Evolutionary conservation across 2,329 filamentous ascomycete species (phyloP), one percentile per base, ranked within the genome.

Genomic region (Annulohypoxylon truncatum): DNA sequence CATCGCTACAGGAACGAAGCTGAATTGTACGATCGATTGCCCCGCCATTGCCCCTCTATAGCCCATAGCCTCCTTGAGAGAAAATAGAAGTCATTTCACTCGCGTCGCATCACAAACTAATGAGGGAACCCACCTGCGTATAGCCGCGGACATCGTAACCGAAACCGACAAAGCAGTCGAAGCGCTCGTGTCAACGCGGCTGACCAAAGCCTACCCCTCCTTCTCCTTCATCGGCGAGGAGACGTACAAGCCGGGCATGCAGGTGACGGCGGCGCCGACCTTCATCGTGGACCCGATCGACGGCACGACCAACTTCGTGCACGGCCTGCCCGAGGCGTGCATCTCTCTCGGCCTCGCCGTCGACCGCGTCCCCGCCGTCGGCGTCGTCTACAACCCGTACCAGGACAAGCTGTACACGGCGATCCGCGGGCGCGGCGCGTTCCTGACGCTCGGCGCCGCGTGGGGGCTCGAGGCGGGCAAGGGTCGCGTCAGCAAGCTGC

Each of bases 281-380:
- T 94, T 94, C 79, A 86, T 94, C 74, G 89, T 92, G 70, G 92
- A 95, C 77, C 92, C 92, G 46, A 94, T 95, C 72, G 92, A 95
- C 79, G 92, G 91, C 74, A 94, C 88, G 5, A 93, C 90, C 53
- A 94, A 94, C 83, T 94, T 95, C 75, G 86, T 94, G 48, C 92
- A 94, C 79, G 86, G 85, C 18, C 90, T 92, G 79, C 90, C 91
- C 3, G 85, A 88, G 73, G 91, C 92, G 67, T 92, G 89, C 80
- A 90, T 94, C 79, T 93, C 90, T 9, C 87, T 95, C 31, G 92
- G 92, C 47, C 84, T 95, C 61, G 85, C 90, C 44, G 79, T 93
- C 66, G 79, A 85, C 73, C 85, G 85, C 68, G 74, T 76, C 9
- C 91, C 92, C 20, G 82, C 83, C 56, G 84, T 94, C 46, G 92